Percentiles rank a stretch among this genome's conserved stretches.
phyloP scores from a whole-genome alignment of 2,329 filamentous ascomycete species.

The Fusarium zealandicum region DNA sequence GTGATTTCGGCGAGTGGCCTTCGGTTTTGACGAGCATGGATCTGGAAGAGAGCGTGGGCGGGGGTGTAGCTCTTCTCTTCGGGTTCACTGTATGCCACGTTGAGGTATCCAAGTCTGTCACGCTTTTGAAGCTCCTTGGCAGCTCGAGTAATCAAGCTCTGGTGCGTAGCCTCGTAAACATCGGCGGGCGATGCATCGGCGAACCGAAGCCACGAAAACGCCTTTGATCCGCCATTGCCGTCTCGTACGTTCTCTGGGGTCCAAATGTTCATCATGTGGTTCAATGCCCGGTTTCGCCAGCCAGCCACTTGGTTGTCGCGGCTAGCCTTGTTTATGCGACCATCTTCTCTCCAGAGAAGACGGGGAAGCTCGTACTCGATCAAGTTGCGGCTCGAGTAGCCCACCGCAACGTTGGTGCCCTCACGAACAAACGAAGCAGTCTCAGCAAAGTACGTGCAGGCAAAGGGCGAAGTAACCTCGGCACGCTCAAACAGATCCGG shows the following conservation, averaged over 20 bases:
- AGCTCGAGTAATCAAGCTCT: slow-evolving; percentile 77
- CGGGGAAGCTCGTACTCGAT: slow-evolving; percentile 86
- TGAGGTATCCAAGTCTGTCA: slow-evolving; percentile 70
- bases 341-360: slow-evolving; percentile 81
- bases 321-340: slow-evolving; percentile 77
- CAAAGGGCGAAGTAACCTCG: slow-evolving; percentile 86
- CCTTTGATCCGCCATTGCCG: slow-evolving; percentile 65
- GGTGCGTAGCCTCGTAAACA: slow-evolving; percentile 71
- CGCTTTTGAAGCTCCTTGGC: slow-evolving; percentile 62
- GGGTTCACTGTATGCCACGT: slow-evolving; percentile 73
- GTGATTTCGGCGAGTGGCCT: slow-evolving; percentile 74
- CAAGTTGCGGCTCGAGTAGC: slow-evolving; percentile 85
- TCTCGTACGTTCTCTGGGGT: slow-evolving; percentile 77
- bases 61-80: slow-evolving; percentile 70
- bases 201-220: slow-evolving; percentile 92
- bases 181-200: slow-evolving; percentile 79
- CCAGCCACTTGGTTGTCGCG: slow-evolving; percentile 77
- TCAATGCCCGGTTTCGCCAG: slow-evolving; percentile 78
- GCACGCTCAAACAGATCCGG: slow-evolving; percentile 96
- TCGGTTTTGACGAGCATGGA: slow-evolving; percentile 73
- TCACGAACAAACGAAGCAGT: slow-evolving; percentile 95
- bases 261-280: slow-evolving; percentile 91
- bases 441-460: slow-evolving; percentile 87
- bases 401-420: slow-evolving; percentile 78
- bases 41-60: slow-evolving; percentile 80